phyloP scores from a whole-genome alignment of 2,329 filamentous ascomycete genomes.

The Dactylellina parvicollis region DNA sequence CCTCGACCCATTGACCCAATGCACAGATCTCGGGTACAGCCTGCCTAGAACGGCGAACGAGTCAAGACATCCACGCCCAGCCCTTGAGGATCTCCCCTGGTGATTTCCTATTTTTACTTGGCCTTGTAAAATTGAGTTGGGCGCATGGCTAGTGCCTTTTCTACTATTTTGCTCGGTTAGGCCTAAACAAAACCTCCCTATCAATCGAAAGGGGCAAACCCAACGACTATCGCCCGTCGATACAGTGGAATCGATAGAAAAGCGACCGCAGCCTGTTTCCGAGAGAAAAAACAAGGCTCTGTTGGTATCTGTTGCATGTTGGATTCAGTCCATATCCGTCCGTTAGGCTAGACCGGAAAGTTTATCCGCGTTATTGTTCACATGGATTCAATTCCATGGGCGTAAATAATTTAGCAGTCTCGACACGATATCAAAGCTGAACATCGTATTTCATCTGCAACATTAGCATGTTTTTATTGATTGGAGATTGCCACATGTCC shows the following conservation, averaged over 20 bases:
- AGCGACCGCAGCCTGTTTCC: not conserved
- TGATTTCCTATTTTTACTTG: slow-evolving; percentile 42
- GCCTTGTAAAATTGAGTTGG: slow-evolving; percentile 4
- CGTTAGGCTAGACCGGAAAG: slow-evolving; percentile 38
- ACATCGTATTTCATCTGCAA: slow-evolving; percentile 32
- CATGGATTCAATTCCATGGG: not conserved
- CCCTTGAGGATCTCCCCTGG: slow-evolving; percentile 14
- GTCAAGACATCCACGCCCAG: not conserved
- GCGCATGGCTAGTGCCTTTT: slow-evolving; percentile 18
- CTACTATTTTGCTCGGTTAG: slow-evolving; percentile 10
- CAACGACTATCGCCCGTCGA: too few species aligned
- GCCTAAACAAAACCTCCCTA: not conserved
- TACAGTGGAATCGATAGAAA: not conserved
- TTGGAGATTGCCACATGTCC: slow-evolving; percentile 40
- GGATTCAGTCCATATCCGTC: slow-evolving; percentile 34
- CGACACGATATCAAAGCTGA: not conserved
- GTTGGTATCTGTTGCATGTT: slow-evolving; percentile 35
- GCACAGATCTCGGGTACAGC: slow-evolving; percentile 12
- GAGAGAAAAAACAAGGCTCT: not conserved
- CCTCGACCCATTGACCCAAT: slow-evolving; percentile 14
- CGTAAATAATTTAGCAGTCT: not conserved
- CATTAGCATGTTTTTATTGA: slow-evolving; percentile 11
- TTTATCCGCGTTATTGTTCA: slow-evolving; percentile 39
- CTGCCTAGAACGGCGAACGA: slow-evolving; percentile 46
- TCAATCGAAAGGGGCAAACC: slow-evolving; percentile 25